Evolutionary conservation across 2,329 filamentous ascomycete genomes (phyloP).

Genomic region (Colletotrichum magnum): DNA sequence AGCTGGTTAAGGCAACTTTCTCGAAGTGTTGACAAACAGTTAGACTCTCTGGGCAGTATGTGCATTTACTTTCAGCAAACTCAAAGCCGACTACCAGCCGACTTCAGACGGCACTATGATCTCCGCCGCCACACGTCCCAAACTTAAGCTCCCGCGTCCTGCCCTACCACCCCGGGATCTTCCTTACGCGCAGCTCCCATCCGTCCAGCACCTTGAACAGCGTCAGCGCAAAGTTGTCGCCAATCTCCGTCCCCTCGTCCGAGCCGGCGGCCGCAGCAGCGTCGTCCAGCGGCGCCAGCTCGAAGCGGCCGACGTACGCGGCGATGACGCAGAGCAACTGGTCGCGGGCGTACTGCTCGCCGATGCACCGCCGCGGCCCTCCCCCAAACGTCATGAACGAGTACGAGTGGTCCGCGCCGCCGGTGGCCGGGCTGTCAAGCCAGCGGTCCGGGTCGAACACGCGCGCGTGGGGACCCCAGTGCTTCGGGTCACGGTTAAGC

Average conservation of each 20-base stretch:
- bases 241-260: not conserved
- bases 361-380: constrained; percentile 49
- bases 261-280: not conserved
- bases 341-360: constrained; percentile 48
- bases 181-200: not conserved
- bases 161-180: not conserved
- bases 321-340: constrained; percentile 43
- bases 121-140: too few relatives aligned
- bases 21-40: too few relatives aligned
- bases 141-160: too few relatives aligned
- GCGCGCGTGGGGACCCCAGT: constrained; percentile 56
- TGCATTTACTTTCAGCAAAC: too few relatives aligned
- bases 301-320: not conserved
- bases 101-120: too few relatives aligned
- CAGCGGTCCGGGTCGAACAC: constrained; percentile 59
- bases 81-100: too few relatives aligned
- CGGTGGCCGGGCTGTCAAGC: constrained; percentile 48
- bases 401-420: constrained; percentile 53
- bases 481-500: constrained; percentile 54
- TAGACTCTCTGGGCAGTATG: too few relatives aligned
- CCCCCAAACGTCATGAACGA: constrained; percentile 50
- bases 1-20: too few relatives aligned
- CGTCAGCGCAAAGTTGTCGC: constrained; percentile 3
- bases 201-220: not conserved
- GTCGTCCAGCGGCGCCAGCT: not conserved